Evolutionary conservation across 352 stramenopile species (phyloP).

Genomic region (Pythium graminicola): DNA sequence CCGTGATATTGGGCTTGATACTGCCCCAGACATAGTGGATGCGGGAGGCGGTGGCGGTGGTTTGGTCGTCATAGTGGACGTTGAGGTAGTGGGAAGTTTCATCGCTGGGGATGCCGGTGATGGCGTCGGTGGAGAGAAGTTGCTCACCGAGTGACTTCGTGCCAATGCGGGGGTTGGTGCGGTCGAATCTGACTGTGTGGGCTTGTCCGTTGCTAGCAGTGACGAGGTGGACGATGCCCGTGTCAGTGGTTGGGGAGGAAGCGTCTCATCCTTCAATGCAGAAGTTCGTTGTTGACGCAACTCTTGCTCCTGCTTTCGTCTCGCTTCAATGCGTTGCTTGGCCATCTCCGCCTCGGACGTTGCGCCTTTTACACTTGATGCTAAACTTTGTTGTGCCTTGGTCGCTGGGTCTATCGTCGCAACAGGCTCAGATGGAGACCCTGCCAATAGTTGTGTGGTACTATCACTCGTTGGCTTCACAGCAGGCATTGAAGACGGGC

Average conservation of each 20-base stretch:
- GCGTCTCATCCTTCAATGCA: not conserved
- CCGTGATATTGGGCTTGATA: constrained; percentile 1
- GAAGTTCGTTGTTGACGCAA: constrained; percentile 25
- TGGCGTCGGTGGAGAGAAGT: not conserved
- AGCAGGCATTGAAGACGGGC: no score
- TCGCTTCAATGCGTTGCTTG: constrained; percentile 53
- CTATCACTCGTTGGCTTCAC: no score
- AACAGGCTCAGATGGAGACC: not conserved
- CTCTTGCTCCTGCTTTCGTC: constrained; percentile 52
- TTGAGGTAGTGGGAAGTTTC: not conserved
- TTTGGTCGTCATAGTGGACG: not conserved
- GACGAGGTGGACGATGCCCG: constrained; percentile 30
- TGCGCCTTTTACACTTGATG: constrained; percentile 46
- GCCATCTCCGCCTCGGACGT: constrained; percentile 64
- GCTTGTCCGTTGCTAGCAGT: constrained; percentile 4
- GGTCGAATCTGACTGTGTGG: not conserved
- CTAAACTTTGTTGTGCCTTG: constrained; percentile 36
- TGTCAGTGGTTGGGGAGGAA: constrained; percentile 6
- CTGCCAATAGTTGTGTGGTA: not conserved
- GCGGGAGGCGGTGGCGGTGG: not conserved
- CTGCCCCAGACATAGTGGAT: not conserved
- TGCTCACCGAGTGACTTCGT: constrained; percentile 17
- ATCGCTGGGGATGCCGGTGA: not conserved
- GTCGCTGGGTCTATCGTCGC: not conserved
- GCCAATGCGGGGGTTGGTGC: not conserved